Evolutionary conservation across 179 eudicot species (phyloP), one percentile per base, ranked within the genome.

Genomic region (Gypsophila paniculata): DNA sequence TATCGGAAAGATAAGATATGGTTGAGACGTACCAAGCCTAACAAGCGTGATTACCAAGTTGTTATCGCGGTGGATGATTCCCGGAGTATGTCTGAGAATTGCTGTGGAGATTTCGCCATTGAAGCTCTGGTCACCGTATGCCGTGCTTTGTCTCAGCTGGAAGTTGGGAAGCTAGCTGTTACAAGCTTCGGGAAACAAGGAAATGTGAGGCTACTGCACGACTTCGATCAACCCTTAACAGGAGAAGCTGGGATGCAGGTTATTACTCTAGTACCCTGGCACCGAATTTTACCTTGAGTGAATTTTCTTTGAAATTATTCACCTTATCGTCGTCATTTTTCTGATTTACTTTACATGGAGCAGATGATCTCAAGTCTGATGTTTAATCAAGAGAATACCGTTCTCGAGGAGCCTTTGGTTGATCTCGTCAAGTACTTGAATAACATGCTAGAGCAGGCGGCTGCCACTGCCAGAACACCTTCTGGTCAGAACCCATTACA

Each of bases 101-200:
- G 74, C 75, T 95, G 99, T 76, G 98, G 96, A 19, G 86, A 86
- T 77, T 86, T 93, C 73, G 99, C 99, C 18, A 73, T 88, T 69
- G 97, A 95, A 85, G 96, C 99, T 77, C 81, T 95, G 71, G 96
- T 95, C 77, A 95, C 99, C 5, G 99, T 95, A 25, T 95, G 98
- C 32, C 97, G 97, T 80, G 99, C 98, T 19, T 85, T 95, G 89
- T 87, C 98, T 73, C 98, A 93, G 75, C 80, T 93, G 61, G 99
- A 95, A 85, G 96, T 95, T 3, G 99, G 99, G 21, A 88, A 95
- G 49, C 61, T 93, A 78, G 93, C 99, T 22, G 98, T 93, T 74
- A 84, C 96, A 19, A 93, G 99, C 83, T 95, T 89, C 71, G 99
- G 99, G 44, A 82, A 81, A 79, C 83, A 88, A 74, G 98, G 98